Base-by-base conservation (phyloP, 805 yeast species). In the Novakomyces olei region DNA sequence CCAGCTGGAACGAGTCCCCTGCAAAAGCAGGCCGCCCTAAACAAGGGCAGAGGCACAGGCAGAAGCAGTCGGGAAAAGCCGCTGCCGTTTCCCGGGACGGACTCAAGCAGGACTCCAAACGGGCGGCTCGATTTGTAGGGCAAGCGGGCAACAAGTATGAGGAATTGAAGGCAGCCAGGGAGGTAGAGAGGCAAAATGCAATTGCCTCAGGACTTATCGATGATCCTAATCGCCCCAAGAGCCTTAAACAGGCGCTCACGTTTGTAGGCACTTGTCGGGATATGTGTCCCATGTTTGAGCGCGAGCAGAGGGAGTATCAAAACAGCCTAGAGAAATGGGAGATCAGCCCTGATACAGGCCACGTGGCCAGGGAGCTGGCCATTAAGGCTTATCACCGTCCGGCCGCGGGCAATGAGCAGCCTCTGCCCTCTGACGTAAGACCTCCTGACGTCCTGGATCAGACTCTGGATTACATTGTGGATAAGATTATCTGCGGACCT, bases 351-450 rank as follows among this genome's bases (percentile, higher is more conserved):
- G 55, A 55, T 0, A 60, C 68, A 2, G 68, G 68, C 4, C 62
- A 56, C 39, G 73, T 80, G 4, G 61, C 78, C 1, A 49, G 65
- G 19, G 45, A 46, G 0, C 56, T 60, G 29, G 93, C 95, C 0
- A 66, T 88, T 5, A 88, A 88, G 52, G 91, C 93, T 1, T 88
- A 88, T 48, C 76, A 92, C 15, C 61, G 99, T 43, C 95, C 99
- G 0, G 93, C 92, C 12, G 95, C 96, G 1, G 98, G 96, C 5
- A 94, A 88, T 43, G 92, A 94, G 1, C 96, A 95, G 2, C 92
- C 96, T 2, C 57, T 88, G 36, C 99, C 98, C 0, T 80, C 95
- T 1, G 98, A 88, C 49, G 99, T 88, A 3, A 62, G 99, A 38
- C 93, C 98, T 1, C 98, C 99, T 0, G 65, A 63, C 34, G 58